Evolutionary conservation across 1,284 basidiomycete genomes (phyloP), one percentile per base, ranked within the genome.

Genomic region (Moniliophthora roreri): DNA sequence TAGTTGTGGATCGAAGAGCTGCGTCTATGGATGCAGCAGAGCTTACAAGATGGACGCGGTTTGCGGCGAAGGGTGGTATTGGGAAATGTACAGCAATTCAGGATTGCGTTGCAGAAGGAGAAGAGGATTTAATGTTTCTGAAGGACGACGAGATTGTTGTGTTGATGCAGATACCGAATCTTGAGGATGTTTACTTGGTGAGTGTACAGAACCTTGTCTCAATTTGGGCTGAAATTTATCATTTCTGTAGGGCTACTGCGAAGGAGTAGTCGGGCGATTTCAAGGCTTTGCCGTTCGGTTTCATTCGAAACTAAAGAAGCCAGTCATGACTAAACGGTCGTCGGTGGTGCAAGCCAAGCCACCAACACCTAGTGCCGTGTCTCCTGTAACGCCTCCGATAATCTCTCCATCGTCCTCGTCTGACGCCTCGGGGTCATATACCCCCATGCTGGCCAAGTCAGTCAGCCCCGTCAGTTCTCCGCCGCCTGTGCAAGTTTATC

Each of bases 241-340:
- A 48, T 47, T 53, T 8, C 59, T 11, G 4, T 7, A 90, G 79
- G 91, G 91, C 0, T 89, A 88, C 62, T 97, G 95, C 66, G 94
- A 97, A 72, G 93, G 91, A 48, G 91, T 96, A 44, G 87, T 96
- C 2, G 94, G 94, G 13, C 81, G 85, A 39, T 95, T 96, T 66
- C 75, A 79, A 32, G 84, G 80, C 2, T 64, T 71, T 11, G 75
- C 88, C 58, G 91, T 96, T 10, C 77, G 73, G 16, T 91, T 95
- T 62, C 84, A 84, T 60, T 79, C 80, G 3, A 88, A 85, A 58
- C 79, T 94, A 60, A 94, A 94, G 73, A 86, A 84, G 56, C 88
- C 90, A 0, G 75, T 94, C 58, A 85, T 87, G 75, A 79, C 87
- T 1, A 88, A 88, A 64, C 81, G 89, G 21, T 38, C 16, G 61